Conservation (phyloP, 1,284 basidiomycete species). For the Mycosarcoma mackinlayi region DNA sequence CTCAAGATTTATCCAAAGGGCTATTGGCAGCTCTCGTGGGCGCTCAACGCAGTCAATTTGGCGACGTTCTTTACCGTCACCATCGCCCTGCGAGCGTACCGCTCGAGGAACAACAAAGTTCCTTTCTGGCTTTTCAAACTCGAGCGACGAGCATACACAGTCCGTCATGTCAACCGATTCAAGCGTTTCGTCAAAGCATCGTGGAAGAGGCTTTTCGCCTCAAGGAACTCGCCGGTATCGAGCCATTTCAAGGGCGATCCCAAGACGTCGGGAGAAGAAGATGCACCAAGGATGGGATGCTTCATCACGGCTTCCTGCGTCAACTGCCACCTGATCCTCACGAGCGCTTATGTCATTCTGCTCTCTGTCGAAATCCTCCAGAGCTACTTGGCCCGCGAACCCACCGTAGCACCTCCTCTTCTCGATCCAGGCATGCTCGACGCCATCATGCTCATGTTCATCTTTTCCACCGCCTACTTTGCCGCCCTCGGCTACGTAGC, state of each 20-base stretch:
- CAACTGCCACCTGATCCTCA: conserved; percentile 32
- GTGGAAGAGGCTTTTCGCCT: neutral
- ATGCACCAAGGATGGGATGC: conserved; percentile 8
- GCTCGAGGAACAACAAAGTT: conserved; percentile 11
- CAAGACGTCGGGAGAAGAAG: neutral
- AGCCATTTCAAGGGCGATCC: neutral
- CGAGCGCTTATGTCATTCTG: conserved; percentile 10
- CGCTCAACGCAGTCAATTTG: conserved; percentile 18
- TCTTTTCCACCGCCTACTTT: conserved; percentile 32
- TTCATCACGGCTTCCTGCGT: conserved; percentile 38
- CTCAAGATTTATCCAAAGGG: conserved; percentile 16
- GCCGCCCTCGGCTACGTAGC: conserved; percentile 37
- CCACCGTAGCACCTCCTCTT: neutral
- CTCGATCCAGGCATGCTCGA: conserved; percentile 14
- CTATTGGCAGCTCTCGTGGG: conserved; percentile 26
- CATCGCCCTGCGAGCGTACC: conserved; percentile 16
- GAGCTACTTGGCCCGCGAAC: conserved; percentile 2
- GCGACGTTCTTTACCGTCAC: conserved; percentile 12
- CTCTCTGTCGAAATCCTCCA: conserved; percentile 13
- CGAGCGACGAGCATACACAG: conserved; percentile 11
- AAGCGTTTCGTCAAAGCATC: neutral
- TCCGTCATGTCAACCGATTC: neutral
- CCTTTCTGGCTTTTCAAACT: conserved; percentile 32
- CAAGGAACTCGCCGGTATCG: neutral
- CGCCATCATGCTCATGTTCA: conserved; percentile 3